Evolutionary conservation across 2,329 filamentous ascomycete species (phyloP).

Genomic region (Rutstroemia sp.): DNA sequence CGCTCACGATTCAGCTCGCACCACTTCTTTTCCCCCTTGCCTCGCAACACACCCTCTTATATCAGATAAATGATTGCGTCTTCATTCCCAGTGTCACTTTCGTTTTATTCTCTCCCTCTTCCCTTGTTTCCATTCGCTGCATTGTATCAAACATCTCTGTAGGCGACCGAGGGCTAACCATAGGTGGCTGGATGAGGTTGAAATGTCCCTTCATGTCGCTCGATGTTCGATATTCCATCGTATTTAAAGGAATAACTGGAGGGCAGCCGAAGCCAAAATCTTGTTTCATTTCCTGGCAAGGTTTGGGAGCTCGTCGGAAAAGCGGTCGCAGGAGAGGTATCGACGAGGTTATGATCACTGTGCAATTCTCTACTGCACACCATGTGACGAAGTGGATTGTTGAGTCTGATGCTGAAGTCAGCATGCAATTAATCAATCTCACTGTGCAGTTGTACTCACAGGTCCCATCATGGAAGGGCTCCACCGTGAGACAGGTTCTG

Average conservation of each 20-base stretch:
- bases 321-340: slow-evolving; percentile 4
- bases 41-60: too few species aligned
- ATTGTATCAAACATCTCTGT: too few species aligned
- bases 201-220: not conserved
- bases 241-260: not conserved
- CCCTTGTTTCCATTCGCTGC: not conserved
- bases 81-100: too few species aligned
- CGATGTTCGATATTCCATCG: not conserved
- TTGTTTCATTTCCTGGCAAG: slow-evolving; percentile 1
- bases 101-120: too few species aligned
- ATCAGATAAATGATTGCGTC: too few species aligned
- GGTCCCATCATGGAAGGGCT: not conserved
- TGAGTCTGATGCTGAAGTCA: not conserved
- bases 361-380: slow-evolving; percentile 6
- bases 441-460: not conserved
- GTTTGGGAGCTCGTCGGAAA: not conserved
- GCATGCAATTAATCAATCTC: not conserved
- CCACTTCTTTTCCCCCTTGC: too few species aligned
- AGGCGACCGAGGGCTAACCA: not conserved
- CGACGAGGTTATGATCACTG: slow-evolving; percentile 2
- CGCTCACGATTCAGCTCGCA: too few species aligned
- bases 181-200: not conserved
- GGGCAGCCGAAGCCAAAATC: not conserved
- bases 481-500: slow-evolving; percentile 3
- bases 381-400: not conserved